Evolutionary conservation across 2,329 filamentous ascomycete species (phyloP).

Genomic region (Teratosphaeriaceae sp.): DNA sequence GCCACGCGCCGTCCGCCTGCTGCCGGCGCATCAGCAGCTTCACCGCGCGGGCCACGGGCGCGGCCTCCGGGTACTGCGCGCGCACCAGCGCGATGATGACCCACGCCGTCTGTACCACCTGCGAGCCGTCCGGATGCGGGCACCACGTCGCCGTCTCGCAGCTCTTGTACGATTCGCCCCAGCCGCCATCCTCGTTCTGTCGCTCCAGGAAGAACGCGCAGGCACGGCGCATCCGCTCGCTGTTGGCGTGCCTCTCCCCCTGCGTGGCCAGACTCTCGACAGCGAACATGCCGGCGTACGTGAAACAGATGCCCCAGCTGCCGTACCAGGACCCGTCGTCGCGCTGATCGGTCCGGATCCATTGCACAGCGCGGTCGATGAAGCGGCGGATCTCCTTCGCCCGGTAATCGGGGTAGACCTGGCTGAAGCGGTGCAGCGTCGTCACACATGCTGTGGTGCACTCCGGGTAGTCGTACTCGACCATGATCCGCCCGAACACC

Average conservation of each 20-base stretch:
- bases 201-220: conserved; percentile 82
- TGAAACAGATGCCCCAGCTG: conserved; percentile 97
- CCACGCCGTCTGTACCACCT: conserved; percentile 95
- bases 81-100: conserved; percentile 72
- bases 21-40: conserved; percentile 79
- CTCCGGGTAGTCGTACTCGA: conserved; percentile 97
- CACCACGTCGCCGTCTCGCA: conserved; percentile 71
- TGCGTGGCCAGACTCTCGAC: conserved; percentile 76
- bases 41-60: conserved; percentile 66
- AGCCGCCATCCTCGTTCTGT: conserved; percentile 84
- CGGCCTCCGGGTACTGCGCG: conserved; percentile 69
- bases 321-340: conserved; percentile 95
- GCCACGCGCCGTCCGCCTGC: conserved; percentile 84
- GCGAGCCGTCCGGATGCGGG: conserved; percentile 66
- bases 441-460: conserved; percentile 95
- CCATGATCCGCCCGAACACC: conserved; percentile 95
- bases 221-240: conserved; percentile 61
- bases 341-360: conserved; percentile 74
- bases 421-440: conserved; percentile 72
- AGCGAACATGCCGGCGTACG: conserved; percentile 94
- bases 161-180: conserved; percentile 89
- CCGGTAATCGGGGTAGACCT: conserved; percentile 76
- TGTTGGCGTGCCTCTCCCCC: conserved; percentile 75
- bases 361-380: conserved; percentile 66
- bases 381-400: conserved; percentile 66